Evolutionary conservation across 2,329 filamentous ascomycete genomes (phyloP), one percentile per base, ranked within the genome.

Genomic region (Penicillium rolfsii): DNA sequence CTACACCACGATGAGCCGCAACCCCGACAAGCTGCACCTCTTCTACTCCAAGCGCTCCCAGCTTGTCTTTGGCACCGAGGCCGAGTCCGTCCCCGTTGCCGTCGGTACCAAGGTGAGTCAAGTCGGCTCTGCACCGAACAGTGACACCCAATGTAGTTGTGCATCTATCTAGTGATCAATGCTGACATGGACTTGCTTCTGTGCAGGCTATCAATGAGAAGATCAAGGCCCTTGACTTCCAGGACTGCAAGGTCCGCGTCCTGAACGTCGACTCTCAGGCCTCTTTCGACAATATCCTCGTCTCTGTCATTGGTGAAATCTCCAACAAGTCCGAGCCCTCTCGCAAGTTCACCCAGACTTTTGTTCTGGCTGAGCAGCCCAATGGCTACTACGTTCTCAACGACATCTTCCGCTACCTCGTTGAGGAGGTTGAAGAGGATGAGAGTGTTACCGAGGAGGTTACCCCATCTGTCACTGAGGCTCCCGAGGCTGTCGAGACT

Each of bases 321-420:
- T 97, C 93, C 72, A 97, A 96, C 86, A 96, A 96, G 79, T 88
- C 87, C 52, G 89, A 89, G 66, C 91, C 95, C 61, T 91, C 94
- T 73, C 93, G 91, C 83, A 97, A 97, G 79, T 99, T 99, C 74
- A 90, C 93, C 43, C 95, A 99, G 84, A 98, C 94, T 55, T 99
- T 99, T 71, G 91, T 99, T 64, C 90, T 99, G 64, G 95, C 95
- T 52, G 89, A 94, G 78, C 95, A 99, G 81, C 92, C 92, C 53
- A 96, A 94, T 59, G 95, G 95, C 66, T 99, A 98, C 83, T 99
- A 96, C 71, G 94, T 99, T 36, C 86, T 99, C 71, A 99, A 99
- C 79, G 95, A 99, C 74, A 97, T 99, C 76, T 92, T 98, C 82
- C 87, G 95, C 70, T 98, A 96, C 80, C 88, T 99, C 67, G 88